Percentiles rank a stretch among this genome's conserved stretches.
Evolutionary conservation across 139 green algal species (phyloP).

Genomic region (Micractinium sp.): DNA sequence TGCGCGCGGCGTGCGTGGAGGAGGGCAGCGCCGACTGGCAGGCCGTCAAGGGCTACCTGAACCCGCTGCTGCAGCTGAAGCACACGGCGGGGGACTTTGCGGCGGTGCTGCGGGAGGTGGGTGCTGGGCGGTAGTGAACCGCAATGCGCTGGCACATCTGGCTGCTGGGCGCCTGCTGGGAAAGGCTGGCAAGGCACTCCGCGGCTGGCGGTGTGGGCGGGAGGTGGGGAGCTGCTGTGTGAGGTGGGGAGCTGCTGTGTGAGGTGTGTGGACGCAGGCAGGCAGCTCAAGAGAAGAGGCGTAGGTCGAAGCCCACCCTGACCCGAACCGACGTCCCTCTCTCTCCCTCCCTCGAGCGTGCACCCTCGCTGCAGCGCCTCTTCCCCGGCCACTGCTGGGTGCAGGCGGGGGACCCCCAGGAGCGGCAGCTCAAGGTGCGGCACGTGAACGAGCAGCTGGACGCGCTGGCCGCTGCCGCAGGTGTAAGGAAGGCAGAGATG

Average conservation of each 20-base stretch:
- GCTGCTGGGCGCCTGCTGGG: too few relatives aligned
- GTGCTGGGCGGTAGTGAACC: not conserved
- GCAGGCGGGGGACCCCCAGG: not conserved
- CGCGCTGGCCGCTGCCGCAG: constrained; percentile 40
- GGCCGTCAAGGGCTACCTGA: not conserved
- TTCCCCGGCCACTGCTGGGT: not conserved
- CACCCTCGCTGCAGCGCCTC: not conserved
- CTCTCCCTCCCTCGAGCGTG: not conserved
- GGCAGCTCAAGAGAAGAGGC: not conserved
- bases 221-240: too few relatives aligned
- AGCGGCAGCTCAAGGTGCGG: constrained; percentile 54
- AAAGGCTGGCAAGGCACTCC: too few relatives aligned
- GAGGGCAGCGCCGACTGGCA: not conserved
- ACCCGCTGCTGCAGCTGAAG: not conserved
- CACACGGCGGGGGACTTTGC: not conserved
- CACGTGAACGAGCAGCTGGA: constrained; percentile 70
- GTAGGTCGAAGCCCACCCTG: not conserved
- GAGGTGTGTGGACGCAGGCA: too few relatives aligned
- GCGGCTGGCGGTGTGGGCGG: too few relatives aligned
- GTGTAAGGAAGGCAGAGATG: not conserved
- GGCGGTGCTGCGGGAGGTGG: not conserved
- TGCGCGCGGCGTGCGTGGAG: not conserved
- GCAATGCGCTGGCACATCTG: too few relatives aligned
- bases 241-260: too few relatives aligned
- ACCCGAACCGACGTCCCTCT: too few relatives aligned